Evolutionary conservation across 805 yeast genomes (phyloP).

Genomic region (Candida awuae): DNA sequence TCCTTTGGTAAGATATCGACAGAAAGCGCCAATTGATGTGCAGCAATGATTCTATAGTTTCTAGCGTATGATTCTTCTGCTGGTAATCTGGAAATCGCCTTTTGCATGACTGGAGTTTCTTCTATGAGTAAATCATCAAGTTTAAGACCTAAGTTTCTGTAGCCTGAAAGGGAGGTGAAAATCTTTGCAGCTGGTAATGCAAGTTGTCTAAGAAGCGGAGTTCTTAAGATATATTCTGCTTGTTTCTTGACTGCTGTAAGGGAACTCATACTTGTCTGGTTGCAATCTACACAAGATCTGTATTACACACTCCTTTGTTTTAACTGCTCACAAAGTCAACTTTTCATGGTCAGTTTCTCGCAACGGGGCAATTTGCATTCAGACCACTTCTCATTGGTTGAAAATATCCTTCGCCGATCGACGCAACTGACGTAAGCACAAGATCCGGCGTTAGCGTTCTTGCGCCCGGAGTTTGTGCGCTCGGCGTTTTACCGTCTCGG

Average conservation of each 20-base stretch:
- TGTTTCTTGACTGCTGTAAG: conserved; percentile 64
- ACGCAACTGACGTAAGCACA: too few species aligned
- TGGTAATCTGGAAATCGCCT: conserved; percentile 83
- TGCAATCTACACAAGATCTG: not conserved
- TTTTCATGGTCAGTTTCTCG: too few species aligned
- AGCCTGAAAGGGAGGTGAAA: conserved; percentile 72
- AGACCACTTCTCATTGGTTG: too few species aligned
- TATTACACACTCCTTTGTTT: not conserved
- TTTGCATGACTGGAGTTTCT: conserved; percentile 80
- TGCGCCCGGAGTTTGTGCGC: too few species aligned
- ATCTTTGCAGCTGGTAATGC: conserved; percentile 73
- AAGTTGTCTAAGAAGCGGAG: conserved; percentile 70
- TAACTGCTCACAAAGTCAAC: not conserved
- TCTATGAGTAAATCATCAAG: conserved; percentile 83
- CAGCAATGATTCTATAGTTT: conserved; percentile 84
- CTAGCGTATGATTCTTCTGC: conserved; percentile 80
- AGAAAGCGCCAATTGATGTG: conserved; percentile 78
- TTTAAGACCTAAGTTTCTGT: conserved; percentile 91
- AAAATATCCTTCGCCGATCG: too few species aligned
- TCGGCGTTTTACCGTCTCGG: too few species aligned
- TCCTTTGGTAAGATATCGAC: conserved; percentile 79
- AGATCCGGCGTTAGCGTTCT: too few species aligned
- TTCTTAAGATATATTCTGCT: conserved; percentile 71
- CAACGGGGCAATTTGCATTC: too few species aligned
- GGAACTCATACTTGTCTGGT: conserved; percentile 37